Evolutionary conservation across 805 yeast genomes (phyloP).

Genomic region (Peterozyma xylosa): DNA sequence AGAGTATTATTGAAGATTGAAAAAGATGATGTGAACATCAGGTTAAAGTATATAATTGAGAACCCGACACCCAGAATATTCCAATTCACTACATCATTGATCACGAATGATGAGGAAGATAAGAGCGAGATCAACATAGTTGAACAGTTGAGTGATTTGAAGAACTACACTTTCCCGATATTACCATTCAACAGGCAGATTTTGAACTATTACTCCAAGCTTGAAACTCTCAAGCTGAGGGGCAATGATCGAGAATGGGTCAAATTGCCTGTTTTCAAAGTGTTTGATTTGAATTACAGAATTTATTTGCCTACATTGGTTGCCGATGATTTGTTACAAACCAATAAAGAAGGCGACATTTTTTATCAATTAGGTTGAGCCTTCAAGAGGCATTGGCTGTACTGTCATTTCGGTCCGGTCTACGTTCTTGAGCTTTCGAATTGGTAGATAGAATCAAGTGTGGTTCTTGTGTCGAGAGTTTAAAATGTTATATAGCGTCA

Average conservation of each 20-base stretch:
- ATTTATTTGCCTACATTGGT: constrained; percentile 49
- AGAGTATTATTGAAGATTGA: constrained; percentile 44
- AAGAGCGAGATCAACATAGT: constrained; percentile 9
- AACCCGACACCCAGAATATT: constrained; percentile 70
- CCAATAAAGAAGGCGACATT: neutral
- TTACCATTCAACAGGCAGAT: constrained; percentile 53
- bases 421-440: neutral
- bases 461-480: too few relatives aligned
- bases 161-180: constrained; percentile 37
- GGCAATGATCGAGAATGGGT: constrained; percentile 13
- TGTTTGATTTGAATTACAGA: constrained; percentile 62
- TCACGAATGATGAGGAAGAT: constrained; percentile 15
- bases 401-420: neutral
- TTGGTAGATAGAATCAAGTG: too few relatives aligned
- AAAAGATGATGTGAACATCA: constrained; percentile 13
- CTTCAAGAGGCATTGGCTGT: too few relatives aligned
- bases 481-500: too few relatives aligned
- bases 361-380: neutral
- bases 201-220: constrained; percentile 20
- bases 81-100: constrained; percentile 34
- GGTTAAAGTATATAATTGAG: constrained; percentile 48
- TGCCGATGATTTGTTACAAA: constrained; percentile 20
- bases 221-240: constrained; percentile 16
- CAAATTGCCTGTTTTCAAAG: constrained; percentile 53
- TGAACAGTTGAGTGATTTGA: constrained; percentile 19